These are phyloP conservation scores for Hortiboletus campestris DNA, from an alignment of 768 basidiomycete species.

Conservation along the genomic window DNA sequence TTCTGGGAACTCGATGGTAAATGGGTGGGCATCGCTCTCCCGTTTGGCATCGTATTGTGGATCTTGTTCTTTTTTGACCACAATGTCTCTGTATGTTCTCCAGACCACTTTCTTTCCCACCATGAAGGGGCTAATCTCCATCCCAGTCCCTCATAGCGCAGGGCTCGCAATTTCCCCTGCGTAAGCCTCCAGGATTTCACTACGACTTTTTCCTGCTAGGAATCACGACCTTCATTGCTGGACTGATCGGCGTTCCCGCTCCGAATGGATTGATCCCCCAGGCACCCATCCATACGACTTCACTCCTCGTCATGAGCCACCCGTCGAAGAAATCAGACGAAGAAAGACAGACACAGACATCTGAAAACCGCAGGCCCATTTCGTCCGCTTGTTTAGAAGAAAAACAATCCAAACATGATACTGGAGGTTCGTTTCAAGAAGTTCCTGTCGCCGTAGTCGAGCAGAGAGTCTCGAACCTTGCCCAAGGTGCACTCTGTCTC, in stretches of 20 bases:
- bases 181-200: slow-evolving; percentile 87
- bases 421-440: slow-evolving; percentile 35
- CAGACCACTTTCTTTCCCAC: neutral
- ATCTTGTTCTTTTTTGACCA: slow-evolving; percentile 95
- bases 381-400: slow-evolving; percentile 18
- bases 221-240: slow-evolving; percentile 84
- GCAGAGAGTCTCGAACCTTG: slow-evolving; percentile 89
- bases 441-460: slow-evolving; percentile 79
- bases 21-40: slow-evolving; percentile 87
- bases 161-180: slow-evolving; percentile 81
- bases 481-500: slow-evolving; percentile 76
- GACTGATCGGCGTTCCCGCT: slow-evolving; percentile 81
- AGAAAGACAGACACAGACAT: slow-evolving; percentile 26
- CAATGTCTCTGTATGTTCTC: slow-evolving; percentile 70
- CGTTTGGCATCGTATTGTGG: slow-evolving; percentile 87
- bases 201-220: slow-evolving; percentile 92
- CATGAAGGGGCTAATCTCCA: neutral
- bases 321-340: slow-evolving; percentile 39
- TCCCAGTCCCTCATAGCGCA: slow-evolving; percentile 87
- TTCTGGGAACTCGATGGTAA: slow-evolving; percentile 89
- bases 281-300: slow-evolving; percentile 90
- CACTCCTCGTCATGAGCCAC: slow-evolving; percentile 68
- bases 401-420: slow-evolving; percentile 17
- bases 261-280: slow-evolving; percentile 85
- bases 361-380: neutral